Evolutionary conservation across 2,329 filamentous ascomycete species (phyloP).

Genomic region (Colletotrichum chrysophilum): DNA sequence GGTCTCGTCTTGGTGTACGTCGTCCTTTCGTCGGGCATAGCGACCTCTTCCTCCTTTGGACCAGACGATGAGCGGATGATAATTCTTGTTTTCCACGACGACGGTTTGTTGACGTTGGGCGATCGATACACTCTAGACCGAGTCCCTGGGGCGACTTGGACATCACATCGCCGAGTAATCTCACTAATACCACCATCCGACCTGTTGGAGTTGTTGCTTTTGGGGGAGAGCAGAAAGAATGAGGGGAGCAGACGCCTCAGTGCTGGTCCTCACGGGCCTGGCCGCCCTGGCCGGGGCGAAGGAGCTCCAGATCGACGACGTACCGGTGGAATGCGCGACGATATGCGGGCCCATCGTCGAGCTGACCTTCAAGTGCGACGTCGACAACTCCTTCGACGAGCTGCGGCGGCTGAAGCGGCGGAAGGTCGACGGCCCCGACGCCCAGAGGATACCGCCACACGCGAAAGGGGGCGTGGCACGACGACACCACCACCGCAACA

Average conservation of each 20-base stretch:
- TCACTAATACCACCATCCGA: not conserved
- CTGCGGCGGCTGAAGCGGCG: conserved; percentile 31
- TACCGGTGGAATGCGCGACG: conserved; percentile 43
- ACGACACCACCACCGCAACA: conserved; percentile 7
- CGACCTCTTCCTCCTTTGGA: not conserved
- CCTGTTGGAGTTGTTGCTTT: rapidly evolving
- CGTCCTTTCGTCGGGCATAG: not conserved
- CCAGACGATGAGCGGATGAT: conserved; percentile 2
- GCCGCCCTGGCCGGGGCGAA: conserved; percentile 31
- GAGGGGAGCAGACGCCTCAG: conserved; percentile 32
- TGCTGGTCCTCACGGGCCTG: conserved; percentile 34
- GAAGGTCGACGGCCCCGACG: not conserved
- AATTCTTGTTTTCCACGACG: not conserved
- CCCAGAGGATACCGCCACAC: not conserved
- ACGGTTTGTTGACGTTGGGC: not conserved
- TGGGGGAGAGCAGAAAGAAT: not conserved
- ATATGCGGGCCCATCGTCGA: conserved; percentile 50
- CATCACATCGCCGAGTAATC: not conserved
- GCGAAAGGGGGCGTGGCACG: not conserved
- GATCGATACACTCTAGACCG: not conserved
- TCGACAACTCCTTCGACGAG: conserved; percentile 24
- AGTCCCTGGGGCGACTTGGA: not conserved
- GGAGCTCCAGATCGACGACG: conserved; percentile 37
- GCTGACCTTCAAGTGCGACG: conserved; percentile 40
- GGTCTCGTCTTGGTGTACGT: not conserved